Evolutionary conservation across 2,329 filamentous ascomycete genomes (phyloP), one percentile per base, ranked within the genome.

Genomic region (Apiospora marii): DNA sequence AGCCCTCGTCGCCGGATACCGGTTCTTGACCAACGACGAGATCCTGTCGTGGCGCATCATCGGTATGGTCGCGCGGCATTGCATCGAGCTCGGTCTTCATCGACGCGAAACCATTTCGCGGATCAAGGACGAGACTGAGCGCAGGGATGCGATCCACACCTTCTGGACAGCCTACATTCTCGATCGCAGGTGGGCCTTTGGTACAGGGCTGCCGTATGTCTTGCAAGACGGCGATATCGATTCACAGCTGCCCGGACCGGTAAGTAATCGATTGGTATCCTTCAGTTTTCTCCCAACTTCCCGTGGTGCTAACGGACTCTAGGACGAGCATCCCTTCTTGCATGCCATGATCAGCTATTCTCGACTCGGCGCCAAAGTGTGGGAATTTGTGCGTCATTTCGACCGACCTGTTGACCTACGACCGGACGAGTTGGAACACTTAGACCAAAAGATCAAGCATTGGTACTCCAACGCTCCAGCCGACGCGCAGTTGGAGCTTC

Each of bases 101-200:
- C 90, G 94, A 58, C 89, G 90, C 72, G 92, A 94, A 75, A 93
- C 92, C 0, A 87, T 97, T 72, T 84, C 91, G 70, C 90, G 89
- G 72, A 94, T 96, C 67, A 83, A 87, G 10, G 89, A 93, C 74
- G 91, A 93, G 64, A 86, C 90, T 58, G 92, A 95, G 74, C 89
- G 93, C 68, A 86, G 87, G 69, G 87, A 90, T 69, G 91, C 93
- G 0, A 87, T 93, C 41, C 90, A 92, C 69, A 89, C 94, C 19
- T 97, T 97, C 81, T 98, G 94, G 95, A 91, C 92, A 1, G 91
- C 95, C 24, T 97, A 96, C 79, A 92, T 95, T 4, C 85, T 98
- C 51, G 95, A 98, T 80, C 88, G 94, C 51, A 88, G 95, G 69
- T 98, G 94, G 94, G 94, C 93, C 75, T 94, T 98, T 77, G 93